Base-by-base conservation (phyloP, 2,329 filamentous ascomycete species). In the Epichloe brachyelytri region DNA sequence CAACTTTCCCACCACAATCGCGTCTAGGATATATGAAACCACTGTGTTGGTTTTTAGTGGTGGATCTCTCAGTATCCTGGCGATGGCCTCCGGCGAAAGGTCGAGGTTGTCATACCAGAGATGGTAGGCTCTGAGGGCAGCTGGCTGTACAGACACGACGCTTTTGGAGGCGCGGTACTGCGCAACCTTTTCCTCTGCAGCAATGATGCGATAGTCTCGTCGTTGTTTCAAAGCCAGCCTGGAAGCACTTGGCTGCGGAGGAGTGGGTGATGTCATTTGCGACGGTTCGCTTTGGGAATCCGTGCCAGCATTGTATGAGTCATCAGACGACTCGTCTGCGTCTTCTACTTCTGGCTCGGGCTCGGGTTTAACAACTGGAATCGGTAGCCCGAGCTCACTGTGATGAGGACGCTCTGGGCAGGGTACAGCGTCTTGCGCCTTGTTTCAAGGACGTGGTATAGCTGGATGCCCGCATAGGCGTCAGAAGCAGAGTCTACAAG, bases 381-480 rank as follows among this genome's bases (percentile, higher is more conserved):
- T 85, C 0, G 83, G 82, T 22, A 77, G 60, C 43, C 82, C 74
- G 4, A 82, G 70, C 61, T 94, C 89, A 3, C 78, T 82, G 58
- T 80, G 76, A 15, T 76, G 73, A 1, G 89, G 88, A 6, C 78
- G 72, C 3, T 86, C 85, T 5, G 90, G 90, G 2, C 70, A 75
- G 1, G 88, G 12, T 78, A 67, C 54, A 95, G 71, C 6, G 71
- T 69, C 57, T 78, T 72, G 15, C 90, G 76, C 59, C 85, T 79
- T 47, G 77, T 68, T 52, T 96, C 83, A 43, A 95, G 70, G 1
- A 77, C 74, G 53, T 87, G 73, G 60, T 80, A 95, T 1, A 96
- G 70, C 51, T 87, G 83, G 11, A 85, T 67, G 43, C 82, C 79
- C 53, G 86, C 88, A 62, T 95, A 96, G 0, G 88, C 85, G 64